A percentile compares a stretch with the other conserved stretches of the same genome.
These are phyloP conservation scores for Clathrus columnatus DNA, from an alignment of 768 basidiomycete genomes.

Conservation along the genomic window DNA sequence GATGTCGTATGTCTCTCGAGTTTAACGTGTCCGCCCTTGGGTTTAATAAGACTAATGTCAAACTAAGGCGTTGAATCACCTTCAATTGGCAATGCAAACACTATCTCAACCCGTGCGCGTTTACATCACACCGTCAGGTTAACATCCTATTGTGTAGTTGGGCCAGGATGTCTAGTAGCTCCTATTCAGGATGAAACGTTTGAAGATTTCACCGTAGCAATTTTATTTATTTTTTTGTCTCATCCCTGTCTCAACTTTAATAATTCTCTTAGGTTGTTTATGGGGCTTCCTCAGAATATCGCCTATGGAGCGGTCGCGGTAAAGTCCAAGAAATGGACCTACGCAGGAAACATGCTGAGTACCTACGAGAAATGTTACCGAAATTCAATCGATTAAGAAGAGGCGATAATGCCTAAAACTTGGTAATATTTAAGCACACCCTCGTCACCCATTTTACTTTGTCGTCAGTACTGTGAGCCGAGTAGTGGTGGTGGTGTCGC, in stretches of 20 bases:
- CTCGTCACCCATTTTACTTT: not conserved
- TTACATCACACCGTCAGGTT: slow-evolving; percentile 79
- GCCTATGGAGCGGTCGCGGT: slow-evolving; percentile 81
- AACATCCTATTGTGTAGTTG: slow-evolving; percentile 72
- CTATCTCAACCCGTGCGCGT: slow-evolving; percentile 73
- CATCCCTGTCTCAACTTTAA: not conserved
- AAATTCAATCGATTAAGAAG: slow-evolving; percentile 75
- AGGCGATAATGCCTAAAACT: slow-evolving; percentile 13
- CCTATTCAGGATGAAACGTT: slow-evolving; percentile 72
- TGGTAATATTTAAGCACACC: too few relatives aligned
- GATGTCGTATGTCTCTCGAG: slow-evolving; percentile 65
- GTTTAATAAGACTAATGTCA: not conserved
- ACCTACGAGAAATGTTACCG: slow-evolving; percentile 83
- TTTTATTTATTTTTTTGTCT: too few relatives aligned
- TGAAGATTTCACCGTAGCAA: slow-evolving; percentile 69
- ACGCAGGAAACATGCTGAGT: slow-evolving; percentile 82
- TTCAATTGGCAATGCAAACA: slow-evolving; percentile 77
- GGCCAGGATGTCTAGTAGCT: slow-evolving; percentile 70
- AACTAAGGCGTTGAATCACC: slow-evolving; percentile 75
- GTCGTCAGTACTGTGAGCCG: too few relatives aligned
- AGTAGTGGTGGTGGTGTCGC: too few relatives aligned
- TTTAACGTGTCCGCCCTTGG: too few relatives aligned
- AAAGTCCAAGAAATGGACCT: slow-evolving; percentile 77
- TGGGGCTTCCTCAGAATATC: slow-evolving; percentile 63
- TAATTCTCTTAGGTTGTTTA: slow-evolving; percentile 41